Evolutionary conservation across 1,284 basidiomycete species (phyloP), one percentile per base, ranked within the genome.

Genomic region (Boletus subluridellus): DNA sequence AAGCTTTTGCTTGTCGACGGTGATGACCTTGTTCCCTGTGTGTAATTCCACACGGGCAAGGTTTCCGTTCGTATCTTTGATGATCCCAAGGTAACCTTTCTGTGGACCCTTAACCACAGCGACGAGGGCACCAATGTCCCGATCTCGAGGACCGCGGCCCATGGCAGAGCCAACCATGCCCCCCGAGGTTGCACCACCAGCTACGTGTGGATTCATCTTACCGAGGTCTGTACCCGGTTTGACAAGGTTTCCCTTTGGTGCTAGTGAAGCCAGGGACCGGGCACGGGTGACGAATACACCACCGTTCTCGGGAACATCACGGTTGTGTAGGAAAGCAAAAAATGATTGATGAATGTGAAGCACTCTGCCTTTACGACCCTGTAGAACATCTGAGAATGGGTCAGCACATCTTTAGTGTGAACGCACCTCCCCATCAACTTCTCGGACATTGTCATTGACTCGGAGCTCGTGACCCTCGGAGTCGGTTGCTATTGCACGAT

Each of bases 301-400:
- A 28, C 92, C 89, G 69, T 98, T 96, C 72, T 98, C 95, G 17
- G 82, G 71, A 60, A 93, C 82, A 55, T 98, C 95, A 44, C 95
- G 89, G 69, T 95, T 97, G 78, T 95, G 89, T 47, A 99, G 76
- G 81, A 98, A 99, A 5, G 92, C 94, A 69, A 90, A 96, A 75
- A 93, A 89, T 0, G 94, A 95, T 71, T 97, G 94, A 72, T 97
- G 92, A 49, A 95, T 95, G 72, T 98, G 96, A 55, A 99, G 78
- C 10, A 99, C 92, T 60, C 88, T 86, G 57, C 97, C 97, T 80
- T 90, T 93, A n/a, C 95, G 90, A 55, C 82, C 80, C 86, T 94
- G 63, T 8, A 28, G 21, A 63, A 59, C 15, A 28, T 21, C 17
- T 61, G 3, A 63, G 52, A 46, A 50, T n/a, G 35, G 14, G 14